Evolutionary conservation across 1,284 basidiomycete genomes (phyloP).

Genomic region (Fomitopsis pinicola): DNA sequence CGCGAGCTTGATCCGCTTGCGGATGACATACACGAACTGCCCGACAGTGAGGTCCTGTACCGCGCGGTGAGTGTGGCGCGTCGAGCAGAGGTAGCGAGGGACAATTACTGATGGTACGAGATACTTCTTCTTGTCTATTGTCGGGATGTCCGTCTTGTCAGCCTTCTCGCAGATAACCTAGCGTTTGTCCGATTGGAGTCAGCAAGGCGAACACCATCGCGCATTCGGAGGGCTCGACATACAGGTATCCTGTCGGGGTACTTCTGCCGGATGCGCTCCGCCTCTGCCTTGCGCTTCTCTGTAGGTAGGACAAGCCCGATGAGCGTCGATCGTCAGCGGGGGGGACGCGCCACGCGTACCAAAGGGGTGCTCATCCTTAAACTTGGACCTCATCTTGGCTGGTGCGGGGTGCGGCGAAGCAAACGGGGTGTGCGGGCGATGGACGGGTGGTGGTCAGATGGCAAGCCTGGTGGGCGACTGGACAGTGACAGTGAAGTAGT

Average conservation of each 20-base stretch:
- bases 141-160: conserved; percentile 97
- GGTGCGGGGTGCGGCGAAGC: background rate
- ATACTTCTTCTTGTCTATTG: conserved; percentile 99
- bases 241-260: conserved; percentile 98
- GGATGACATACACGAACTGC: conserved; percentile 99
- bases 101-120: conserved; percentile 87
- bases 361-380: conserved; percentile 99
- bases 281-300: conserved; percentile 99
- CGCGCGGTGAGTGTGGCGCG: conserved; percentile 8
- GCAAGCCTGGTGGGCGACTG: conserved; percentile 16
- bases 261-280: conserved; percentile 96
- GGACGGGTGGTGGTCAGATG: conserved; percentile 11
- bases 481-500: conserved; percentile 21
- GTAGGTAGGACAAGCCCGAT: conserved; percentile 20
- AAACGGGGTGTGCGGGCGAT: conserved; percentile 2
- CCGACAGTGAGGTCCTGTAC: conserved; percentile 92
- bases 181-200: conserved; percentile 9
- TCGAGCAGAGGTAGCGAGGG: conserved; percentile 3
- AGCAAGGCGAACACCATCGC: conserved; percentile 2
- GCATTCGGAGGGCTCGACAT: conserved; percentile 29
- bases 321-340: conserved; percentile 20
- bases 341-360: conserved; percentile 51
- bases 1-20: conserved; percentile 99
- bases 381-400: conserved; percentile 88
- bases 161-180: conserved; percentile 99